Base-by-base conservation (phyloP, 345 rosid species). In the Anacardium occidentale region DNA sequence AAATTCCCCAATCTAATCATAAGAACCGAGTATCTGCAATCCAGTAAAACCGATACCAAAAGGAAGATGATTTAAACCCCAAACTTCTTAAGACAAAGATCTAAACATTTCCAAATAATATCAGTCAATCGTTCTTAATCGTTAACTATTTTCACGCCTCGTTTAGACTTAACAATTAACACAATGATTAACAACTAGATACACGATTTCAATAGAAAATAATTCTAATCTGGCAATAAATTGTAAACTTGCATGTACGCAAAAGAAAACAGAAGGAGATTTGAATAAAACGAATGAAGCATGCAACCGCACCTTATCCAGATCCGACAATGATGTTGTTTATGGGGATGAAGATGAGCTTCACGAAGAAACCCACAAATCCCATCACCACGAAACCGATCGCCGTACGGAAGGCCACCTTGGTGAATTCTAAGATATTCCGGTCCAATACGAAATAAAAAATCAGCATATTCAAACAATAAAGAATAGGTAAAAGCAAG, bases 351-450 rank as follows among this genome's bases (percentile, higher is more conserved):
- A 88, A 90, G 80, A 90, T 84, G 73, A 88, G 82, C 85, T 90
- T 90, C 48, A 88, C 96, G 50, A 90, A 86, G 82, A 88, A 90
- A 0, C 93, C 96, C 0, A 88, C 93, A 67, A 90, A 88, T 71
- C 96, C 96, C 93, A 90, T 90, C 64, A 87, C 93, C 40, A 88
- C 93, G 65, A 90, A 90, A 1, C 96, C 96, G 54, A 90, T 84
- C 5, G 96, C 96, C 13, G 93, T 90, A 78, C 96, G 96, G 34
- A 87, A 85, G 15, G 91, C 96, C 6, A 90, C 90, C 81, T 90
- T 90, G n/a, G 90, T 85, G 78, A 90, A 90, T 75, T 90, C 96
- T 87, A 63, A 66, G 64, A 42, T 32, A 52, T 21, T 7, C 47
- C 56, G 10, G 9, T 15, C 51, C 18, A 45, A 65, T 64, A 6